A percentile compares a stretch with the other conserved stretches of the same genome.
These are phyloP conservation scores for Globisporangium cylindrosporum DNA, from an alignment of 352 stramenopile genomes.

Conservation along the genomic window DNA sequence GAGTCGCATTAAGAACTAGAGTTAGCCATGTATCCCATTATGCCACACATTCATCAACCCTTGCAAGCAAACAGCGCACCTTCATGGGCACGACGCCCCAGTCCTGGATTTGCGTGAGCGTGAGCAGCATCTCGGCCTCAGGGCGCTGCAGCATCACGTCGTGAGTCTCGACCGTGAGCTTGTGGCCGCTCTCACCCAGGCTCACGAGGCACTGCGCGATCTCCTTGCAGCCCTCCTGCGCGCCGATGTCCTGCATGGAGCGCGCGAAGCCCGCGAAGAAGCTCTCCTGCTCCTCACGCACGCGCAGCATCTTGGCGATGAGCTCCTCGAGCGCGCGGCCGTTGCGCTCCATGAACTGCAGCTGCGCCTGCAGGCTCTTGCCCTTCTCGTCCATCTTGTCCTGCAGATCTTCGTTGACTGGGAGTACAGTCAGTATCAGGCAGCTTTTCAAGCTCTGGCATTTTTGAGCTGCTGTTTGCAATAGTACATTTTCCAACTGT, in stretches of 20 bases:
- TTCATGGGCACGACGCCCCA: constrained; percentile 83
- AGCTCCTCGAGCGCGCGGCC: constrained; percentile 70
- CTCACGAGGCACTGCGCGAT: constrained; percentile 49
- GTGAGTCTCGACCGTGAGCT: constrained; percentile 63
- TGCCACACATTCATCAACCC: neutral
- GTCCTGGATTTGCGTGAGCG: constrained; percentile 76
- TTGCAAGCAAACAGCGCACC: constrained; percentile 24
- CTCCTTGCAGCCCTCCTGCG: constrained; percentile 47
- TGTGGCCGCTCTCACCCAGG: constrained; percentile 46
- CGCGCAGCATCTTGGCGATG: constrained; percentile 60
- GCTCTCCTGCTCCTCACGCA: constrained; percentile 62
- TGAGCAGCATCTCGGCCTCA: constrained; percentile 66
- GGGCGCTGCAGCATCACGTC: constrained; percentile 74
- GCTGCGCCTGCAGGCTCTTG: constrained; percentile 42
- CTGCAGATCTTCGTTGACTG: neutral
- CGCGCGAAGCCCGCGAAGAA: constrained; percentile 55
- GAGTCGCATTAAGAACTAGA: neutral
- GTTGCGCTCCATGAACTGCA: constrained; percentile 85
- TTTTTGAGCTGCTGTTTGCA: neutral
- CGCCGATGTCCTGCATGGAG: constrained; percentile 58
- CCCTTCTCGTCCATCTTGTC: constrained; percentile 44
- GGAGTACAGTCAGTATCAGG: neutral
- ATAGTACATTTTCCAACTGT: neutral
- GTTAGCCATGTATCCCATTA: neutral
- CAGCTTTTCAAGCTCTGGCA: neutral